These are phyloP conservation scores for Lactarius indigo DNA, from an alignment of 768 basidiomycete genomes.

Conservation along the genomic window DNA sequence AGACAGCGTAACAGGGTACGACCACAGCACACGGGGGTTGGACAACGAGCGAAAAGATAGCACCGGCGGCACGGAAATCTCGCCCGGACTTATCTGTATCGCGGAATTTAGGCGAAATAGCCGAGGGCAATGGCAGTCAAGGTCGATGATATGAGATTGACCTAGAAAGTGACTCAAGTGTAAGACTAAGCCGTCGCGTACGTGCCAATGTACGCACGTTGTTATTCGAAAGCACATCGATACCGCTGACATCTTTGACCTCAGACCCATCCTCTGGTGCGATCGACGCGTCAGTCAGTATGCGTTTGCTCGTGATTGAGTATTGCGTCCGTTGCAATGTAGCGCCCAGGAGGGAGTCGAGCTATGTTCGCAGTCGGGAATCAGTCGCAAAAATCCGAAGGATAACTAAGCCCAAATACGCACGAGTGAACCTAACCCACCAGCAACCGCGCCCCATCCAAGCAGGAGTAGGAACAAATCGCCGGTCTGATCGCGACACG, in stretches of 20 bases:
- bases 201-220: constrained; percentile 47
- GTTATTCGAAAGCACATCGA: constrained; percentile 76
- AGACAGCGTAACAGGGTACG: constrained; percentile 10
- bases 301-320: constrained; percentile 52
- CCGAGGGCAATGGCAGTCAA: constrained; percentile 24
- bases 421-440: constrained; percentile 78
- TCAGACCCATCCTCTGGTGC: constrained; percentile 34
- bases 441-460: constrained; percentile 60
- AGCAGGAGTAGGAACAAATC: constrained; percentile 43
- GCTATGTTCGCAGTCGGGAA: constrained; percentile 36
- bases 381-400: not conserved
- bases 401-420: constrained; percentile 29
- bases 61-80: not conserved
- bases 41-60: not conserved
- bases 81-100: not conserved
- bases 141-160: constrained; percentile 26
- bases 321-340: constrained; percentile 81
- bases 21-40: not conserved
- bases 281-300: constrained; percentile 56
- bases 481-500: constrained; percentile 44
- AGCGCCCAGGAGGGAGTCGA: constrained; percentile 86
- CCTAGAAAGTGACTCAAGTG: constrained; percentile 4
- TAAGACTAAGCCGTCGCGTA: too few species aligned
- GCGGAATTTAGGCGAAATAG: constrained; percentile 16
- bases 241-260: constrained; percentile 58